A percentile compares a stretch with the other conserved stretches of the same genome.
Evolutionary conservation across 257 asterid species (phyloP).

Genomic region (Salvia rosmarinus): DNA sequence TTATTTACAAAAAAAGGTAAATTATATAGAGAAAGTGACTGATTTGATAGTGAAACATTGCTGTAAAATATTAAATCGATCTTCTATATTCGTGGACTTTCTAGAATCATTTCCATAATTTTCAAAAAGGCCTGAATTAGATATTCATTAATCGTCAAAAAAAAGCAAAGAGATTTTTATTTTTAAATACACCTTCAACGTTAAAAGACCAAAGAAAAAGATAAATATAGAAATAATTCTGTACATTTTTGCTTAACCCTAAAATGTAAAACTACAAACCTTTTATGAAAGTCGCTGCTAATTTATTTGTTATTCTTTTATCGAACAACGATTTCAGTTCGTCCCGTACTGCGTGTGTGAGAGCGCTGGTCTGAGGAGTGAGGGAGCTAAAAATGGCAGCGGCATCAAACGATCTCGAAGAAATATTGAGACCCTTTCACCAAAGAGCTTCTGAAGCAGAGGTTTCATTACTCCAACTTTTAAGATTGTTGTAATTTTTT

Average conservation of each 20-base stretch:
- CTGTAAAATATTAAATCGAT: not conserved
- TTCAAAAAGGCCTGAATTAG: too few relatives aligned
- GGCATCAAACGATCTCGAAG: conserved; percentile 46
- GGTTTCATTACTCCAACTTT: conserved; percentile 43
- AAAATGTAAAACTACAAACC: too few relatives aligned
- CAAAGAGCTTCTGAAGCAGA: conserved; percentile 85
- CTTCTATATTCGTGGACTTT: too few relatives aligned
- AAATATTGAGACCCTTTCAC: conserved; percentile 64
- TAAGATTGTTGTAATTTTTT: not conserved
- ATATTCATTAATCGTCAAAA: too few relatives aligned
- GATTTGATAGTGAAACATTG: too few relatives aligned
- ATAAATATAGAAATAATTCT: too few relatives aligned
- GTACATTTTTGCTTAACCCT: too few relatives aligned
- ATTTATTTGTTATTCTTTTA: not conserved
- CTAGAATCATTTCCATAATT: too few relatives aligned
- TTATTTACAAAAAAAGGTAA: too few relatives aligned
- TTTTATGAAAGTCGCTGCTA: not conserved
- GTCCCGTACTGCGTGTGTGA: not conserved
- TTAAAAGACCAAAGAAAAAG: not conserved
- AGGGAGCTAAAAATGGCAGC: conserved; percentile 49
- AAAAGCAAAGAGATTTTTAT: too few relatives aligned
- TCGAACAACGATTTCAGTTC: not conserved
- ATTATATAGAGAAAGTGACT: too few relatives aligned
- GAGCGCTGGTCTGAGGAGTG: not conserved
- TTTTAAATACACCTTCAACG: not conserved